Base-by-base conservation (phyloP, 2,329 filamentous ascomycete genomes). In the Penicillium expansum region DNA sequence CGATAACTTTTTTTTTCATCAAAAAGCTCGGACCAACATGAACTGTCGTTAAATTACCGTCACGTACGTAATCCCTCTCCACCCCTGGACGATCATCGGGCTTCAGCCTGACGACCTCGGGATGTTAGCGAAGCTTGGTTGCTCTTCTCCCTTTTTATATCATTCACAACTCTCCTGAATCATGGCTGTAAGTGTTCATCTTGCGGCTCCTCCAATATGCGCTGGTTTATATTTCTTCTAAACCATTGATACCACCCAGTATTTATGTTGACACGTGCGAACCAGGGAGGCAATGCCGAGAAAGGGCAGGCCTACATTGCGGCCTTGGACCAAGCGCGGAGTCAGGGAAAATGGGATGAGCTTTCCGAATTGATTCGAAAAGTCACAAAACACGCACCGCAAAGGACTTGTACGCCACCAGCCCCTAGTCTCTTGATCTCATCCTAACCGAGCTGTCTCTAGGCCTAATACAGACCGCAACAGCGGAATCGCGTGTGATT, bases 291-390 rank as follows among this genome's bases (percentile, higher is more conserved):
- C 71, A 81, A 83, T 72, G 81, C 85, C 76, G 81, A 83, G 63
- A 99, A 99, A 80, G 92, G 87, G 61, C 83, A 83, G 66, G 85
- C 87, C 72, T 97, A 97, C 76, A 83, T 96, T 65, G 82, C 84
- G 71, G 85, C 86, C 75, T 85, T 99, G 70, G 91, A 97, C 74
- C 83, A 87, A 66, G 92, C 91, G 63, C 89, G 94, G 69, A 96
- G 91, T 75, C 87, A 93, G 69, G 92, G 89, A 51, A 87, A 87
- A 73, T 99, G 94, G 94, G 82, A 86, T 64, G 86, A 90, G 30
- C 83, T 97, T 30, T 90, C 91, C 27, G 93, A 97, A 77, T 83
- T 96, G 62, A 87, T 94, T 68, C 86, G 93, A 73, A 99, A 99
- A 77, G 84, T 97, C 69, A 89, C 89, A 70, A 97, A 99, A 76